Conservation (phyloP, 2,329 filamentous ascomycete genomes). For the Microdochium paspali region DNA sequence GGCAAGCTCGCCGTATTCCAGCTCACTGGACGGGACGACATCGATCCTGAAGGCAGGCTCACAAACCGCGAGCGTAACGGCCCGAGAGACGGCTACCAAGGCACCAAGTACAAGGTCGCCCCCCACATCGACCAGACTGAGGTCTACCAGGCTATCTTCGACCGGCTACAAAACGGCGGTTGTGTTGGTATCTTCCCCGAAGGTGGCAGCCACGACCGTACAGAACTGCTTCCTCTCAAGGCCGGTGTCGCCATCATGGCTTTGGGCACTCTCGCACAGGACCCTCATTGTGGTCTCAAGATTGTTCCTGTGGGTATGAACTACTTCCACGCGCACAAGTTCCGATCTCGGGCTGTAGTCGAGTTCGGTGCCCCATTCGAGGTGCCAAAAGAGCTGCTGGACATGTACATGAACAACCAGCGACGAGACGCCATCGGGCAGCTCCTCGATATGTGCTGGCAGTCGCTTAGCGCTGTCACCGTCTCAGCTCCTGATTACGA, state of each 20-base stretch:
- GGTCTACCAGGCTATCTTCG: conserved; percentile 90
- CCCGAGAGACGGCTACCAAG: conserved; percentile 54
- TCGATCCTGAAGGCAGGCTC: conserved; percentile 57
- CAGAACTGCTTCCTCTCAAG: conserved; percentile 85
- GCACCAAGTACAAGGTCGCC: conserved; percentile 77
- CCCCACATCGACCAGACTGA: conserved; percentile 90
- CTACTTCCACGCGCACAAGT: conserved; percentile 98
- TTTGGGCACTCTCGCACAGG: conserved; percentile 74
- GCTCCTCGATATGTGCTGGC: conserved; percentile 78
- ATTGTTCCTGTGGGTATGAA: conserved; percentile 99
- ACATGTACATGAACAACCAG: conserved; percentile 76
- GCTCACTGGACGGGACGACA: conserved; percentile 70
- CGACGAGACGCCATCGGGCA: conserved; percentile 79
- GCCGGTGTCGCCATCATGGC: conserved; percentile 98
- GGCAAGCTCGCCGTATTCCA: conserved; percentile 66
- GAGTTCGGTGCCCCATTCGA: conserved; percentile 90
- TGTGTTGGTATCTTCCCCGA: conserved; percentile 97
- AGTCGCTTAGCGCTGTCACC: conserved; percentile 78
- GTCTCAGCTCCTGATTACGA: conserved; percentile 92
- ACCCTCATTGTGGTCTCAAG: conserved; percentile 80
- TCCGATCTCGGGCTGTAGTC: conserved; percentile 87
- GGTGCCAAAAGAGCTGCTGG: conserved; percentile 70
- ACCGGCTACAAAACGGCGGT: conserved; percentile 69
- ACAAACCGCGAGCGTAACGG: conserved; percentile 44
- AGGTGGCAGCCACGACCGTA: conserved; percentile 90